These are phyloP conservation scores for Ambrosia trifida DNA, from an alignment of 129 eudicot genomes.

Conservation along the genomic window DNA sequence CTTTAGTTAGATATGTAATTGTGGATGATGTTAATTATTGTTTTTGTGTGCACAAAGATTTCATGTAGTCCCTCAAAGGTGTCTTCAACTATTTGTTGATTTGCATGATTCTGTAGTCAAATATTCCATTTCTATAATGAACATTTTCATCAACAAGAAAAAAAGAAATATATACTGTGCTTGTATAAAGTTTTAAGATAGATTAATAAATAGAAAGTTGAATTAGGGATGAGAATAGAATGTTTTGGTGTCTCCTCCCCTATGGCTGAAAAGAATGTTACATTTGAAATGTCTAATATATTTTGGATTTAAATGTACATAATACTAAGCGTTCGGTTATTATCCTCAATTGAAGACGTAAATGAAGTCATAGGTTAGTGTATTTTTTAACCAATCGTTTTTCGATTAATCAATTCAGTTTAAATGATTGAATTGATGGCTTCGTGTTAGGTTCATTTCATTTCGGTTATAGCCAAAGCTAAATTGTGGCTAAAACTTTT, in stretches of 20 bases:
- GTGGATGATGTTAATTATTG: slow-evolving; percentile 8
- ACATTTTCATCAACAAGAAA: slow-evolving; percentile 3
- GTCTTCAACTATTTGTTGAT: slow-evolving; percentile 12
- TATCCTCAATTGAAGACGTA: too few species aligned
- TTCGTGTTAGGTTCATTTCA: too few species aligned
- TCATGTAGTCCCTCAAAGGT: slow-evolving; percentile 23
- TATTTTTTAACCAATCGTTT: too few species aligned
- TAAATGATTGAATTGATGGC: too few species aligned
- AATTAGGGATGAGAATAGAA: neutral
- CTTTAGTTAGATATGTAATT: slow-evolving; percentile 7
- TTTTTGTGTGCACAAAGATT: slow-evolving; percentile 16
- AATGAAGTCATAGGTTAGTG: too few species aligned
- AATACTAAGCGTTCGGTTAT: too few species aligned
- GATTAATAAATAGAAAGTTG: slow-evolving; percentile 1
- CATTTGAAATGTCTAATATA: neutral
- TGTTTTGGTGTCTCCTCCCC: neutral
- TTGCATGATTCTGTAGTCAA: neutral
- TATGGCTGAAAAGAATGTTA: neutral
- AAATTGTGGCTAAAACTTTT: too few species aligned
- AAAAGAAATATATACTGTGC: neutral
- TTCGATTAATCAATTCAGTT: too few species aligned
- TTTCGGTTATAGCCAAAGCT: too few species aligned
- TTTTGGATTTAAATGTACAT: neutral
- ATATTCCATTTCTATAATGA: slow-evolving; percentile 6
- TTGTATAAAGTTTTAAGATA: neutral